phyloP scores from a whole-genome alignment of 805 yeast genomes.

The Henningerozyma blattae region DNA sequence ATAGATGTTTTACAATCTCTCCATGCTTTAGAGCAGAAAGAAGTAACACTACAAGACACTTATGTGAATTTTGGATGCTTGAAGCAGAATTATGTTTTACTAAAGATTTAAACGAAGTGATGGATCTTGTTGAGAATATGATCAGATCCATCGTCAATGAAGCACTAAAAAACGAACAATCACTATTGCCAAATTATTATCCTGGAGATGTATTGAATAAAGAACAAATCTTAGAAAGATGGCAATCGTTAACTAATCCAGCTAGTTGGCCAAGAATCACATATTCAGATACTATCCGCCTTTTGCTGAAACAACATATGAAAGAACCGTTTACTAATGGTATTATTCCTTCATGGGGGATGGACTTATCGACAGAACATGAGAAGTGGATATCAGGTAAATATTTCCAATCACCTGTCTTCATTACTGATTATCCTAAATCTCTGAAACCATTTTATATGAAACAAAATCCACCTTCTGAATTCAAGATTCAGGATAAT shows the following conservation, averaged over 20 bases:
- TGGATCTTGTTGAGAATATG: slow-evolving; percentile 46
- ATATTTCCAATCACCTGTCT: slow-evolving; percentile 61
- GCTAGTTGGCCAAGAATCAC: slow-evolving; percentile 58
- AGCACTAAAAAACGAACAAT: slow-evolving; percentile 18
- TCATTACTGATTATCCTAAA: slow-evolving; percentile 80
- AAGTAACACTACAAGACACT: slow-evolving; percentile 82
- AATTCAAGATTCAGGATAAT: too few species aligned
- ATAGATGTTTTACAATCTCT: slow-evolving; percentile 75
- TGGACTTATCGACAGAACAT: slow-evolving; percentile 66
- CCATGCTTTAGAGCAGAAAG: slow-evolving; percentile 94
- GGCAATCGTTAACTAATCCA: slow-evolving; percentile 39
- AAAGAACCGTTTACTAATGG: too few species aligned
- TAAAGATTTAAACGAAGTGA: slow-evolving; percentile 43
- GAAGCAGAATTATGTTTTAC: slow-evolving; percentile 81
- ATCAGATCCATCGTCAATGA: slow-evolving; percentile 36
- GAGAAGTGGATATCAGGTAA: slow-evolving; percentile 82
- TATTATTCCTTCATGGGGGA: slow-evolving; percentile 71
- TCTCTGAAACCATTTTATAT: slow-evolving; percentile 83
- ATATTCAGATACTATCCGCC: slow-evolving; percentile 61
- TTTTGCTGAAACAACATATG: slow-evolving; percentile 28
- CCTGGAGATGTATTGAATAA: slow-evolving; percentile 9
- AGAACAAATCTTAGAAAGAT: slow-evolving; percentile 34
- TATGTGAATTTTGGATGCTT: slow-evolving; percentile 95
- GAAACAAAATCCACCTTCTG: slow-evolving; percentile 43
- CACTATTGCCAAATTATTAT: slow-evolving; percentile 7